Base-by-base conservation (phyloP, 352 stramenopile species). In the Saprolegnia parasitica region DNA sequence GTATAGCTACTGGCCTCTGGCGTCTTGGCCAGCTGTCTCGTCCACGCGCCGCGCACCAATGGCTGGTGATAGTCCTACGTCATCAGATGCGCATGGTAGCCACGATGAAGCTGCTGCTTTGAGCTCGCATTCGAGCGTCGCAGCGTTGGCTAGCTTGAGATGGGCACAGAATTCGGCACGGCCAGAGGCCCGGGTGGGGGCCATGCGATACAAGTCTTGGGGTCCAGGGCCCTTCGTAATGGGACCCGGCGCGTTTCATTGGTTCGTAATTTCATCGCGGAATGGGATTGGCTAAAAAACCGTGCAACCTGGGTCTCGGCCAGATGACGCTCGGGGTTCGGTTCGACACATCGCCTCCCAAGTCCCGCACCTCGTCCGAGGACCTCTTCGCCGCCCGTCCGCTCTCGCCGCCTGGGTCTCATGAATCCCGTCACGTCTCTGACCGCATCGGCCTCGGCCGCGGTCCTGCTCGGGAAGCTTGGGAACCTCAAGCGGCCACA, bases 381-480 rank as follows among this genome's bases (percentile, higher is more conserved):
- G 42, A 49, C 42, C 18, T n/a, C 24, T 13, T 24, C 24, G 11
- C 13, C 52, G 13, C 35, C 52, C 35, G 35, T 9, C 20, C 20
- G n/a, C 35, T 16, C 52, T n/a, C 20, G 35, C 24, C 20, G 52
- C 52, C 52, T 20, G 24, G 13, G 52, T 60, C 13, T 15, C 24
- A 61, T 70, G 63, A 70, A 70, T 46, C 46, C 63, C n/a, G 42
- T 62, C n/a, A 70, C 63, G 32, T 26, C 50, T 24, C n/a, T 60
- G 24, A 67, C 61, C 26, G 63, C 63, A 29, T 49, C 63, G 46
- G 63, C 60, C 23, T 54, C 60, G 32, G 60, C 63, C 29, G 21
- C 46, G n/a, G 63, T 70, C n/a, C 63, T 70, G 11, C 37, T 70
- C 18, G 63, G 63, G n/a, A 70, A 61, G 46, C 55, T 63, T 26